Evolutionary conservation across 192 early-diverging fungal genomes (phyloP).

Genomic region (Backusella morwellensis): DNA sequence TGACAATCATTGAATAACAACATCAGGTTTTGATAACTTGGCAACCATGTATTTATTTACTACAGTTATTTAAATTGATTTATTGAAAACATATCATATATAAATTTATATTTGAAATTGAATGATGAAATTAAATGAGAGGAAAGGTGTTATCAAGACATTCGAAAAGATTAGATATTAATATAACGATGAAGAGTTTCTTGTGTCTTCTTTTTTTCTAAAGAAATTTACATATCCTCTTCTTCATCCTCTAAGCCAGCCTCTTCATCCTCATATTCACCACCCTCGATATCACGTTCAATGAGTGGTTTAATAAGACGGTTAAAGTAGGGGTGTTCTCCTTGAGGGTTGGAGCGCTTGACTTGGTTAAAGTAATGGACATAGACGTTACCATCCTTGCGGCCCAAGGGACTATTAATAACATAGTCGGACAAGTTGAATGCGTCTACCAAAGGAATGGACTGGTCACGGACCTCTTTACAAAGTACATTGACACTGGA

Average conservation of each 20-base stretch:
- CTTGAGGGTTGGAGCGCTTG: constrained; percentile 68
- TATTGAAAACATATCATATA: neutral
- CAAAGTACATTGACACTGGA: constrained; percentile 64
- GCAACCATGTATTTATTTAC: neutral
- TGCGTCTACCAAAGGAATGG: constrained; percentile 82
- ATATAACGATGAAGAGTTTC: neutral
- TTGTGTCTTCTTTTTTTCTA: neutral
- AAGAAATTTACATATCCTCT: constrained; percentile 34
- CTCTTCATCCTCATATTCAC: constrained; percentile 42
- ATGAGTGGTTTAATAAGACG: constrained; percentile 74
- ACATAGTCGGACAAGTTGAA: constrained; percentile 91
- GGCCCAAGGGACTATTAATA: constrained; percentile 85
- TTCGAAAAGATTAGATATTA: neutral
- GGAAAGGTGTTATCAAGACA: neutral
- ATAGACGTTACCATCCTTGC: constrained; percentile 84
- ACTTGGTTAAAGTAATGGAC: constrained; percentile 86
- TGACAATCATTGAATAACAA: no score
- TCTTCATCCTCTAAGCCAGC: constrained; percentile 56
- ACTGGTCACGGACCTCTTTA: constrained; percentile 69
- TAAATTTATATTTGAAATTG: neutral
- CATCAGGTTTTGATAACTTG: neutral
- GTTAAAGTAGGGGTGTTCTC: constrained; percentile 76
- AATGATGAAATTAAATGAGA: neutral
- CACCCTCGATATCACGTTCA: constrained; percentile 51
- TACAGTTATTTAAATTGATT: no score